These are phyloP conservation scores for Candida loeiensis DNA, from an alignment of 805 yeast species.

Conservation along the genomic window DNA sequence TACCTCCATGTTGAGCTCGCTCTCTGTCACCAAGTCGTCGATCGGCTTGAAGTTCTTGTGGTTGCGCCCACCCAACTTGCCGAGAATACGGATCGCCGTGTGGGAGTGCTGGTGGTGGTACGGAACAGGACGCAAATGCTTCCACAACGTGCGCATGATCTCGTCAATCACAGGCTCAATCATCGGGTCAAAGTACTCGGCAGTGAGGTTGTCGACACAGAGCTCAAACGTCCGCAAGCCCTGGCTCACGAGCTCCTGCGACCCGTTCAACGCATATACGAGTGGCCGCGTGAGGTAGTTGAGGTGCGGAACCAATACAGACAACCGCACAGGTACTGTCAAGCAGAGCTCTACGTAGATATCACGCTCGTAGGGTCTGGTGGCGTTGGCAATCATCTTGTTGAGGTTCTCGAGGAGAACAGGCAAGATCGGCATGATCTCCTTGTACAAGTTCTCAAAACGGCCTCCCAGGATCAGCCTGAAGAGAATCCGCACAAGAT, in stretches of 20 bases:
- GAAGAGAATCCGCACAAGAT: slow-evolving; percentile 82
- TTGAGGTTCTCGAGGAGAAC: slow-evolving; percentile 82
- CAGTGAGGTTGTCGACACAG: slow-evolving; percentile 93
- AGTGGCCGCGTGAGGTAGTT: slow-evolving; percentile 86
- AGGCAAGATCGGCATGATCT: slow-evolving; percentile 86
- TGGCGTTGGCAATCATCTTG: slow-evolving; percentile 74
- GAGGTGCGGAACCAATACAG: slow-evolving; percentile 90
- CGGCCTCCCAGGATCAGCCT: slow-evolving; percentile 96
- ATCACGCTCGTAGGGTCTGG: slow-evolving; percentile 87
- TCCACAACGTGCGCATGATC: slow-evolving; percentile 90
- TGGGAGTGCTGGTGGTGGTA: slow-evolving; percentile 94
- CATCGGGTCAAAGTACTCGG: slow-evolving; percentile 95
- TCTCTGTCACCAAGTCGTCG: slow-evolving; percentile 53
- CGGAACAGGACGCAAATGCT: slow-evolving; percentile 85
- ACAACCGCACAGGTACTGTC: slow-evolving; percentile 91
- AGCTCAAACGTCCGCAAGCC: slow-evolving; percentile 92
- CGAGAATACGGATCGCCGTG: slow-evolving; percentile 86
- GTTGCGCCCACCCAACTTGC: slow-evolving; percentile 95
- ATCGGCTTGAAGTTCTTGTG: slow-evolving; percentile 80
- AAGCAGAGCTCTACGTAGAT: slow-evolving; percentile 91
- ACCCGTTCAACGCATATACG: slow-evolving; percentile 84
- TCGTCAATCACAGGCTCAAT: slow-evolving; percentile 95
- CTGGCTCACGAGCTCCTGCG: slow-evolving; percentile 88
- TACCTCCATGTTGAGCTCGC: slow-evolving; percentile 62
- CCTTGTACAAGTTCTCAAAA: slow-evolving; percentile 88